Evolutionary conservation across 2,329 filamentous ascomycete species (phyloP), one percentile per base, ranked within the genome.

Genomic region (Blastomyces emzantsi): DNA sequence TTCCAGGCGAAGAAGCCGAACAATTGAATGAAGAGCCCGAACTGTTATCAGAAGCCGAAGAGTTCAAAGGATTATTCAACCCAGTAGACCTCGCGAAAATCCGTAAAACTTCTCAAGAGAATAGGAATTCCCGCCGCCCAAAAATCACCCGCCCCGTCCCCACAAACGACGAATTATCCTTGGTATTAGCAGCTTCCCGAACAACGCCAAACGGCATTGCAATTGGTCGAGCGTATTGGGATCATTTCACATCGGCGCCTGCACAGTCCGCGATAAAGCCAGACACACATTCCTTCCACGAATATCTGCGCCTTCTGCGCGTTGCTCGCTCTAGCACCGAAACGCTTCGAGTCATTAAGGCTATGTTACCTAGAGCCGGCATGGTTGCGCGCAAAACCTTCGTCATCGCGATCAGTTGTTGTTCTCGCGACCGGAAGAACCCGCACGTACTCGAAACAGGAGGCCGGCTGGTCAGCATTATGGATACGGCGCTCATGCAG

Each of bases 161-260:
- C 0, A 75, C 76, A n/a, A 83, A 82, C 65, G 79, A 80, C 65
- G 83, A 80, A 0, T 82, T 99, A 1, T 88, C 88, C 0, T 74
- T 95, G 55, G 72, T 95, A 25, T 75, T 96, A 52, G 79, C 85
- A 56, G 82, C 87, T 7, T 84, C 90, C 61, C 64, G 69, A 52
- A 77, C 81, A 15, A 81, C 83, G 41, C 82, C 87, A 41, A 82
- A 83, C 61, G 81, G 84, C 61, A 84, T 85, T 8, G 81, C 82
- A 17, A 76, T 83, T n/a, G 89, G 86, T n/a, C 76, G 83, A 61
- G 81, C 81, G 41, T 97, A 97, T 63, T 97, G 92, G 92, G 79
- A 87, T 22, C 72, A 87, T 6, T 78, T 97, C 64, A 89, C 7
- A 73, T 79, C 1, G 75, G 70, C 0, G 65, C 71, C 3, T 64